Conservation (phyloP, 2,329 filamentous ascomycete species). For the Aspergillus sp. region DNA sequence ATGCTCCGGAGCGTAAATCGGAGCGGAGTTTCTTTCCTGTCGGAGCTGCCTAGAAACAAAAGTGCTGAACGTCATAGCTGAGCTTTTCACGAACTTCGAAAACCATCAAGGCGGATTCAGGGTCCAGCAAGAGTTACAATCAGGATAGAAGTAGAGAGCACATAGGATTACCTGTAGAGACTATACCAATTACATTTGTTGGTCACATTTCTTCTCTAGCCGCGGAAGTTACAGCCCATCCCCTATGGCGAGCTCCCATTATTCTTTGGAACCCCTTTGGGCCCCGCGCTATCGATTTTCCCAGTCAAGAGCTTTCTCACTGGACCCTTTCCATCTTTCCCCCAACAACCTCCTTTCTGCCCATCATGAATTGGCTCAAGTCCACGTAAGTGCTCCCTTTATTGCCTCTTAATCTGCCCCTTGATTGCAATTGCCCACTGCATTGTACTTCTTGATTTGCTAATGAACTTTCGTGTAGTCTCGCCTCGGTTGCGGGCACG, state of each 20-base stretch:
- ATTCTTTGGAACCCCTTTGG: slow-evolving; percentile 23
- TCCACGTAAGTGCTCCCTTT: slow-evolving; percentile 68
- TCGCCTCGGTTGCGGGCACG: slow-evolving; percentile 84
- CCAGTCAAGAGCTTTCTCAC: slow-evolving; percentile 24
- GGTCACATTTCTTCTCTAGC: background rate
- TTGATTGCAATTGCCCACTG: background rate
- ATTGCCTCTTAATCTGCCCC: slow-evolving; percentile 1
- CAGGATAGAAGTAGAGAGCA: background rate
- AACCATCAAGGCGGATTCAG: background rate
- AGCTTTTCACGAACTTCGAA: background rate
- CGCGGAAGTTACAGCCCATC: background rate
- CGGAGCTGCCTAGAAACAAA: slow-evolving; percentile 14
- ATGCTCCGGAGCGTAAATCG: slow-evolving; percentile 18
- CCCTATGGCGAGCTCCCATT: slow-evolving; percentile 4
- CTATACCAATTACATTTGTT: background rate
- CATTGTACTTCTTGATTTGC: slow-evolving; percentile 53
- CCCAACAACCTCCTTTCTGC: slow-evolving; percentile 29
- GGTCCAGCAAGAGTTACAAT: background rate
- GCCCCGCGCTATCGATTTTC: slow-evolving; percentile 41
- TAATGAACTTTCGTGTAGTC: slow-evolving; percentile 50
- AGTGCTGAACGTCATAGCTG: slow-evolving; percentile 27
- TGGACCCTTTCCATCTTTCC: slow-evolving; percentile 14
- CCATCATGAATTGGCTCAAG: slow-evolving; percentile 94
- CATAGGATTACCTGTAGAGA: background rate
- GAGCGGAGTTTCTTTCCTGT: slow-evolving; percentile 27